phyloP scores from a whole-genome alignment of 2,329 filamentous ascomycete genomes.

The Colletotrichum falcatum region DNA sequence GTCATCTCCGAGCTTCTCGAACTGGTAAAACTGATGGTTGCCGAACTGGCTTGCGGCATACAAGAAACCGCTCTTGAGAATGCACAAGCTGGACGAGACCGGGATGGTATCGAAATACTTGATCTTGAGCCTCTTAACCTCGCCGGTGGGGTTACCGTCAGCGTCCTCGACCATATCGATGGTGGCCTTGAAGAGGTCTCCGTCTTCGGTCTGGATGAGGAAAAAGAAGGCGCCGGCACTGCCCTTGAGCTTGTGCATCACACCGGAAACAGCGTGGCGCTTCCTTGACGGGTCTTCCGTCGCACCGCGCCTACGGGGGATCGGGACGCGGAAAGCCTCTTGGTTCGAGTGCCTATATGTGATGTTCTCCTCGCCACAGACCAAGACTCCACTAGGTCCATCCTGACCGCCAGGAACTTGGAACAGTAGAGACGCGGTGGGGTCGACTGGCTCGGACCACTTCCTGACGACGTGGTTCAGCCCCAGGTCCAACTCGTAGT shows the following conservation, averaged over 20 bases:
- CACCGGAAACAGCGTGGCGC: slow-evolving; percentile 85
- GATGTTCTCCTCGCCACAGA: slow-evolving; percentile 94
- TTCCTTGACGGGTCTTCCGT: slow-evolving; percentile 95
- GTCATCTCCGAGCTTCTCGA: slow-evolving; percentile 96
- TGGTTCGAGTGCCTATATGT: slow-evolving; percentile 98
- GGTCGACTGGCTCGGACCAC: slow-evolving; percentile 94
- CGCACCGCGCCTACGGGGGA: slow-evolving; percentile 86
- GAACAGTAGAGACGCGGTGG: slow-evolving; percentile 89
- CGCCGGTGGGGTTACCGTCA: slow-evolving; percentile 80
- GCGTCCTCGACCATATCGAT: slow-evolving; percentile 90
- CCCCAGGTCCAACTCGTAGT: slow-evolving; percentile 97
- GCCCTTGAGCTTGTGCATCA: slow-evolving; percentile 96
- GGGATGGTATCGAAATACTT: slow-evolving; percentile 99
- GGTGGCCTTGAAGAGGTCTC: slow-evolving; percentile 97
- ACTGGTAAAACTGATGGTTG: slow-evolving; percentile 95
- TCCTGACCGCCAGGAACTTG: slow-evolving; percentile 95
- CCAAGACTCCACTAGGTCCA: slow-evolving; percentile 93
- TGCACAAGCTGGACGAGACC: slow-evolving; percentile 86
- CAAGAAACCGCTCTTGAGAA: slow-evolving; percentile 94
- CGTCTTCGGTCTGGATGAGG: slow-evolving; percentile 93
- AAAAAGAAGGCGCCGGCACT: slow-evolving; percentile 93
- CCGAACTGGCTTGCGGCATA: slow-evolving; percentile 94
- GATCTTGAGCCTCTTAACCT: slow-evolving; percentile 87
- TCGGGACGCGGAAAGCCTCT: slow-evolving; percentile 86
- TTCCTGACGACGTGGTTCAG: slow-evolving; percentile 97